Evolutionary conservation across 2,329 filamentous ascomycete genomes (phyloP), one percentile per base, ranked within the genome.

Genomic region (Cercospora sp.): DNA sequence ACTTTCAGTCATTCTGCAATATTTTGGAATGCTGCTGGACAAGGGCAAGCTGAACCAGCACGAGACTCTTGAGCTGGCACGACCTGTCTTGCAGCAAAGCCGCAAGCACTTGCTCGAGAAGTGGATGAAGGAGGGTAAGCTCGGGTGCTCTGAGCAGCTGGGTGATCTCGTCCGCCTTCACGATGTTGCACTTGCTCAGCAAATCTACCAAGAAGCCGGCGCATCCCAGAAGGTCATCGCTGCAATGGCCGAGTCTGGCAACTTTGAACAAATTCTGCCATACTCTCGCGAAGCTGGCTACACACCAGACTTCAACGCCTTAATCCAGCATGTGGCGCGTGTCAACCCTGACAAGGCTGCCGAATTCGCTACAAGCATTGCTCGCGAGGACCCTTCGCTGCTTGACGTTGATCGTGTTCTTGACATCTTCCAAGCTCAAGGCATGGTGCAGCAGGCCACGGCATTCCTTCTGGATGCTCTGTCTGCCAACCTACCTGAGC

Each of bases 341-440:
- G 69, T 66, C 12, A 73, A 72, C 26, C 91, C 94, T 69, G 94
- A 98, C 78, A 97, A 97, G 84, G 94, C 92, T 71, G 89, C 92
- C 0, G 95, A 99, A 77, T 98, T 99, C 75, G 96, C 95, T 23
- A 91, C 91, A n/a, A 88, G 92, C 71, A 87, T 99, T 69, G 94
- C 92, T 53, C 97, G 95, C 79, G 90, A 95, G 74, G 92, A 96
- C 77, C 89, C 90, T 68, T 94, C 93, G 28, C 83, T 97, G 67
- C 90, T 99, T 72, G 95, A 98, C 75, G 88, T 98, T 66, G 93
- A 97, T 78, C 92, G 94, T 58, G 94, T 97, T 26, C 93, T 97
- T 60, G 95, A 99, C 79, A 93, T 99, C 68, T 99, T 99, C 89
- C 91, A 97, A 81, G 94, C 94, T 9, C 95, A 99, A 80, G 94